Evolutionary conservation across 176 grass and related monocot species (phyloP).

Genomic region (Alopecurus myosuroides): DNA sequence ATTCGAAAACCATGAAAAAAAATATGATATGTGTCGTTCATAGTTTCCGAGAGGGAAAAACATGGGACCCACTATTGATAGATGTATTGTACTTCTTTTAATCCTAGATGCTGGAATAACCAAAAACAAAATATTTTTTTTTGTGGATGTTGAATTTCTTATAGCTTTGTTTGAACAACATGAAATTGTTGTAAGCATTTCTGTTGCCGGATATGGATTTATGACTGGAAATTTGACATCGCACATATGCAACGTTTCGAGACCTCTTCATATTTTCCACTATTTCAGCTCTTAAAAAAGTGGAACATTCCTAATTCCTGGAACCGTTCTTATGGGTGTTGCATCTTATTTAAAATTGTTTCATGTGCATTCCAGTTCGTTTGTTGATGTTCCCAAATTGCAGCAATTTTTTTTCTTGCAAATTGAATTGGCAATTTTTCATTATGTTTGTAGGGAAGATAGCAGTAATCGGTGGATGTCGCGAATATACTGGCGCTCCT

Average conservation of each 20-base stretch:
- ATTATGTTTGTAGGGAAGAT: slow-evolving; percentile 60
- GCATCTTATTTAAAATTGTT: not conserved
- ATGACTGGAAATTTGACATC: not conserved
- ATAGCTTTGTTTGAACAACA: not conserved
- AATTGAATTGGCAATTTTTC: not conserved
- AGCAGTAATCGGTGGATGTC: slow-evolving; percentile 92
- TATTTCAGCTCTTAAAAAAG: not conserved
- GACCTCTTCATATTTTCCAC: not conserved
- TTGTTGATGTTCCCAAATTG: not conserved
- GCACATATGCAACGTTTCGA: not conserved
- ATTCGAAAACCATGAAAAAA: not conserved
- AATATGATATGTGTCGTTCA: not conserved
- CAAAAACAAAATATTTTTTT: not conserved
- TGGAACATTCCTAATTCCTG: not conserved
- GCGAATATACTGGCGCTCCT: slow-evolving; percentile 95
- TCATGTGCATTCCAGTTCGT: not conserved
- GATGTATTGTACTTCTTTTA: not conserved
- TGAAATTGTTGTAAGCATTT: not conserved
- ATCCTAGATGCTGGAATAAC: not conserved
- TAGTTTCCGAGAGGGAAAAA: not conserved
- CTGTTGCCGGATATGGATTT: not conserved
- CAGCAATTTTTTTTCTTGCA: not conserved
- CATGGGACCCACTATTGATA: not conserved
- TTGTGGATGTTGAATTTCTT: not conserved
- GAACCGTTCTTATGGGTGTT: not conserved